A percentile compares a stretch with the other conserved stretches of the same genome.
These are phyloP conservation scores for Singerocomus inundabilis DNA, from an alignment of 1,284 basidiomycete genomes.

Conservation along the genomic window DNA sequence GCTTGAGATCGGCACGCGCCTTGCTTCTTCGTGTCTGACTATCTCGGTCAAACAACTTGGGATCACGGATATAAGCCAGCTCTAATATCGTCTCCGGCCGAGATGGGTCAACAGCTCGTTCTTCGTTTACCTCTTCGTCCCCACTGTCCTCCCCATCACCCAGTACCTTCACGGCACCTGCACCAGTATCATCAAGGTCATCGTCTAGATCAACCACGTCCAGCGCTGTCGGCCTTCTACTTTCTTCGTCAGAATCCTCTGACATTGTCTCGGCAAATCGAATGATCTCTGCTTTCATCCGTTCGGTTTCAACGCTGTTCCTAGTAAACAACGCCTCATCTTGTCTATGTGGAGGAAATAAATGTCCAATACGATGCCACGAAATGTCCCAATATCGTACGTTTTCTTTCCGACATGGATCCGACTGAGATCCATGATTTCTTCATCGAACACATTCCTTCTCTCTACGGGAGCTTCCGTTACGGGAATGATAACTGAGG, in stretches of 20 bases:
- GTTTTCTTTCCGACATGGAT: constrained; percentile 70
- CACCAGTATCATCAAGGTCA: constrained; percentile 44
- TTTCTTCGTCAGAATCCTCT: constrained; percentile 62
- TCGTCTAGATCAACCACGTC: constrained; percentile 48
- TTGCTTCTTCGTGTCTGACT: constrained; percentile 66
- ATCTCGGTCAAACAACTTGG: constrained; percentile 76
- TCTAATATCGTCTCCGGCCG: constrained; percentile 68
- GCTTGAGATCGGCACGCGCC: constrained; percentile 59
- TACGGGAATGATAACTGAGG: neutral
- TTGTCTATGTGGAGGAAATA: constrained; percentile 36
- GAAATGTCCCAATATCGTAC: constrained; percentile 34
- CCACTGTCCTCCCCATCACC: constrained; percentile 63
- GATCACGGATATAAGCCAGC: constrained; percentile 71
- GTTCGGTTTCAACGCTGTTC: constrained; percentile 63
- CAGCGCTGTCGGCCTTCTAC: constrained; percentile 18
- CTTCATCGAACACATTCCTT: constrained; percentile 71
- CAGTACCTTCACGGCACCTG: constrained; percentile 41
- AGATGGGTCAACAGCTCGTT: constrained; percentile 24
- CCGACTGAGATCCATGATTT: constrained; percentile 60
- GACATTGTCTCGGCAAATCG: constrained; percentile 69
- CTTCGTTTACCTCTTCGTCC: constrained; percentile 39
- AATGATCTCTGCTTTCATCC: constrained; percentile 80
- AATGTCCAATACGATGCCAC: constrained; percentile 10
- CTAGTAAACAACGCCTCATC: constrained; percentile 45
- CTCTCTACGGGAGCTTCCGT: constrained; percentile 39